Conservation (phyloP, 2,329 filamentous ascomycete species). For the Aspergillus sp. region DNA sequence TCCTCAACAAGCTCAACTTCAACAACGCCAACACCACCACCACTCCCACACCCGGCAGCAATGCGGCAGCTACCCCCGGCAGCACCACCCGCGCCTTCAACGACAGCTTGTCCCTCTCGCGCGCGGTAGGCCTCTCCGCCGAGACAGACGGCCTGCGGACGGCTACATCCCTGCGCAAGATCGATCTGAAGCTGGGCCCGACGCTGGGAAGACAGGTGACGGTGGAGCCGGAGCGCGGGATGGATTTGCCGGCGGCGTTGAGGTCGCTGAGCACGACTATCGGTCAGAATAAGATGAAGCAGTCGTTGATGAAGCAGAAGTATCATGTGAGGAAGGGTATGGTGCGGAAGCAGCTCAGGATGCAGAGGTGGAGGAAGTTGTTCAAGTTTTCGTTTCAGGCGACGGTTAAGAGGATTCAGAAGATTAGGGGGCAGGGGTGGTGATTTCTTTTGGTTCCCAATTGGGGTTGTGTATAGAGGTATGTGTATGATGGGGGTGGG, state of each 20-base stretch:
- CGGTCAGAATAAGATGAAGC: constrained; percentile 36
- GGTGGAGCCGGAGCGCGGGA: constrained; percentile 37
- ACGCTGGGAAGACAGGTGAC: constrained; percentile 38
- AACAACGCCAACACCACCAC: constrained; percentile 9
- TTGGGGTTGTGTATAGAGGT: constrained; percentile 34
- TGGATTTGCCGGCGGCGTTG: constrained; percentile 34
- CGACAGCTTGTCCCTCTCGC: constrained; percentile 25
- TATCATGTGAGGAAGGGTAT: constrained; percentile 47
- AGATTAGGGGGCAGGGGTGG: constrained; percentile 50
- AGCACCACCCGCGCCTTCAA: constrained; percentile 10
- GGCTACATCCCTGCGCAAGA: constrained; percentile 22
- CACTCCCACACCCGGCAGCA: background rate
- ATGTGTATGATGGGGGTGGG: background rate
- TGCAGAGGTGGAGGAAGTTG: constrained; percentile 45
- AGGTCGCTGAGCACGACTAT: constrained; percentile 30
- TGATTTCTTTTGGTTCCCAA: too few relatives aligned
- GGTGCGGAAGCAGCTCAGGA: constrained; percentile 42
- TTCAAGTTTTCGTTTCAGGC: constrained; percentile 48
- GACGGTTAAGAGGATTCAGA: constrained; percentile 45
- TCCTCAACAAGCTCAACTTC: constrained; percentile 38
- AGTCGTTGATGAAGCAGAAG: constrained; percentile 37
- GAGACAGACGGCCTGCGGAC: constrained; percentile 21
- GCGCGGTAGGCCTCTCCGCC: constrained; percentile 23
- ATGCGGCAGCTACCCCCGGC: background rate
- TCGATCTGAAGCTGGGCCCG: constrained; percentile 41